phyloP scores from a whole-genome alignment of 1,284 basidiomycete species.

The Ceratobasidium sp. region DNA sequence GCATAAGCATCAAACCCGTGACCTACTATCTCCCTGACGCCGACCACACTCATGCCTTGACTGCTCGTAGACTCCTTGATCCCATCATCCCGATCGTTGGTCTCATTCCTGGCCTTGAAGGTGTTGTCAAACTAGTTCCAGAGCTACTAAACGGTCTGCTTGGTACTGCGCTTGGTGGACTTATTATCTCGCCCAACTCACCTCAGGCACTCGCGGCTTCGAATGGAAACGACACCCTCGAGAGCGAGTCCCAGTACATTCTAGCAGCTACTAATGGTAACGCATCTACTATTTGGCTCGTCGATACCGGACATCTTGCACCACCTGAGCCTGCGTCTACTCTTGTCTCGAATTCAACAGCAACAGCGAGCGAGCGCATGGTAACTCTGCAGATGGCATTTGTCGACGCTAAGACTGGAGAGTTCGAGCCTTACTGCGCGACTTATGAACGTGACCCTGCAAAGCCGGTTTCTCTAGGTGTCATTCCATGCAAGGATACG shows the following conservation, averaged over 20 bases:
- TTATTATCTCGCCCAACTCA: slow-evolving; percentile 28
- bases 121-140: slow-evolving; percentile 14
- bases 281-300: slow-evolving; percentile 33
- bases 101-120: slow-evolving; percentile 28
- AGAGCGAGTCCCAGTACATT: slow-evolving; percentile 6
- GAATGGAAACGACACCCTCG: background rate
- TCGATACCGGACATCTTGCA: slow-evolving; percentile 19
- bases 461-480: slow-evolving; percentile 10
- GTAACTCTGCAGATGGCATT: slow-evolving; percentile 42
- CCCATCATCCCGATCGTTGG: slow-evolving; percentile 32
- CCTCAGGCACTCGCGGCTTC: background rate
- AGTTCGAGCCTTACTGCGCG: slow-evolving; percentile 33
- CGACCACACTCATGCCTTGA: slow-evolving; percentile 7
- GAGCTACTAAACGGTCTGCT: slow-evolving; percentile 24
- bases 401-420: slow-evolving; percentile 30
- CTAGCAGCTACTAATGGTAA: slow-evolving; percentile 16
- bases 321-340: slow-evolving; percentile 7
- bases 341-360: background rate
- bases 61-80: slow-evolving; percentile 34
- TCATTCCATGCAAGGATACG: slow-evolving; percentile 18
- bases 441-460: slow-evolving; percentile 26
- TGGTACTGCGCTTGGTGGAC: slow-evolving; percentile 20
- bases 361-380: slow-evolving; percentile 2
- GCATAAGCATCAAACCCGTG: slow-evolving; percentile 1
- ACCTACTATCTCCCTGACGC: background rate